Percentiles rank a stretch among this genome's conserved stretches.
phyloP scores from a whole-genome alignment of 2,329 filamentous ascomycete genomes.

The Fusarium keratoplasticum region DNA sequence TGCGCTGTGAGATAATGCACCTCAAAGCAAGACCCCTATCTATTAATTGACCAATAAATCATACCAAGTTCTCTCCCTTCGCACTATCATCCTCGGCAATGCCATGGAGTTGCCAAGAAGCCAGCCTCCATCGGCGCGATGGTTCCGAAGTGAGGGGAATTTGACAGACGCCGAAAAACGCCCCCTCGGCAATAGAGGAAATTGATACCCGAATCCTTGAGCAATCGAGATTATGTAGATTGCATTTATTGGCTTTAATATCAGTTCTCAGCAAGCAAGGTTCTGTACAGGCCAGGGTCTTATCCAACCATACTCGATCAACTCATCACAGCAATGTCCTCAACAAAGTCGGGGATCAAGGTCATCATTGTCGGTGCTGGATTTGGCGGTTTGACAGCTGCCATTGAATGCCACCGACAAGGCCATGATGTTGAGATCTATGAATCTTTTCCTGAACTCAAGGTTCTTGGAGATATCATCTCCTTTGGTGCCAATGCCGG shows the following conservation, averaged over 20 bases:
- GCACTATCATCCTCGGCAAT: neutral
- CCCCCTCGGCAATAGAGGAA: neutral
- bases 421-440: constrained; percentile 29
- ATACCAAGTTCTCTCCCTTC: too few species aligned
- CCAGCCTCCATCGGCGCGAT: neutral
- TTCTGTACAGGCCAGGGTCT: neutral
- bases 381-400: constrained; percentile 31
- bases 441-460: constrained; percentile 56
- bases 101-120: neutral
- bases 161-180: neutral
- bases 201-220: neutral
- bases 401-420: constrained; percentile 30
- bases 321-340: constrained; percentile 8
- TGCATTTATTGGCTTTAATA: neutral
- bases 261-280: neutral
- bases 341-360: constrained; percentile 24
- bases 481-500: constrained; percentile 36
- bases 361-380: constrained; percentile 36
- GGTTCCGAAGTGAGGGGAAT: constrained; percentile 2
- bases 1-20: neutral
- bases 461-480: constrained; percentile 59
- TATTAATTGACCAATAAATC: neutral
- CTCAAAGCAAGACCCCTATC: neutral
- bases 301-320: neutral
- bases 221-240: neutral